Evolutionary conservation across 2,329 filamentous ascomycete genomes (phyloP).

Genomic region (Aureobasidium zeae): DNA sequence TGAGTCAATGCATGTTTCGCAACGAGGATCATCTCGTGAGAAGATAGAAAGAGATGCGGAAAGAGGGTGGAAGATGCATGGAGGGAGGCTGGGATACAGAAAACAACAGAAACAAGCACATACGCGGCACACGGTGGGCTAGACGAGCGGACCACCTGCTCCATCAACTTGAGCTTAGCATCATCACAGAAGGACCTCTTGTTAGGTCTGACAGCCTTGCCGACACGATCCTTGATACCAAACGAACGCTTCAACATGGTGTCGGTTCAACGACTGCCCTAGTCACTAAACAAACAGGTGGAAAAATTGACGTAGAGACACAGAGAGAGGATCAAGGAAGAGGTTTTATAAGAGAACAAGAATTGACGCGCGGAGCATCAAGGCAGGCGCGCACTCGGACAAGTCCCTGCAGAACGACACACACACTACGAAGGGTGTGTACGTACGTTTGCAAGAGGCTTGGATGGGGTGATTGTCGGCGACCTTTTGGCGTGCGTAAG

Average conservation of each 20-base stretch:
- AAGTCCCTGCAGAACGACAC: conserved; percentile 16
- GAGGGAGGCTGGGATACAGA: neutral
- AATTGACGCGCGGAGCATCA: conserved; percentile 16
- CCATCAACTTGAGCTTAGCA: conserved; percentile 78
- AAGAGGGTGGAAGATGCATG: neutral
- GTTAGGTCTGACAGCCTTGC: conserved; percentile 71
- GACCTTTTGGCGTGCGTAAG: conserved; percentile 16
- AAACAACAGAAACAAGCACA: neutral
- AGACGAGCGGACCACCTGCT: conserved; percentile 58
- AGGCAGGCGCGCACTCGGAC: conserved; percentile 14
- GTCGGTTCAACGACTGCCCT: no score
- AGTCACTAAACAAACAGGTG: no score
- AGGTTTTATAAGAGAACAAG: conserved; percentile 14
- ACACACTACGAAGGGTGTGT: conserved; percentile 10
- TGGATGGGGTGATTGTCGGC: conserved; percentile 17
- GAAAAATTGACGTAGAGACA: conserved; percentile 29
- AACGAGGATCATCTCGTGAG: neutral
- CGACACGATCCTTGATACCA: conserved; percentile 72
- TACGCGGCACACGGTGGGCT: conserved; percentile 30
- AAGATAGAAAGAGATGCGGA: neutral
- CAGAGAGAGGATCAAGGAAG: neutral
- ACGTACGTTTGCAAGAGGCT: conserved; percentile 14
- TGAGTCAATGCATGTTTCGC: neutral
- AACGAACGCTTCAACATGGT: conserved; percentile 92
- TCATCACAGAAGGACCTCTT: conserved; percentile 71